Evolutionary conservation across 1,284 basidiomycete genomes (phyloP), one percentile per base, ranked within the genome.

Genomic region (Tremellales sp.): DNA sequence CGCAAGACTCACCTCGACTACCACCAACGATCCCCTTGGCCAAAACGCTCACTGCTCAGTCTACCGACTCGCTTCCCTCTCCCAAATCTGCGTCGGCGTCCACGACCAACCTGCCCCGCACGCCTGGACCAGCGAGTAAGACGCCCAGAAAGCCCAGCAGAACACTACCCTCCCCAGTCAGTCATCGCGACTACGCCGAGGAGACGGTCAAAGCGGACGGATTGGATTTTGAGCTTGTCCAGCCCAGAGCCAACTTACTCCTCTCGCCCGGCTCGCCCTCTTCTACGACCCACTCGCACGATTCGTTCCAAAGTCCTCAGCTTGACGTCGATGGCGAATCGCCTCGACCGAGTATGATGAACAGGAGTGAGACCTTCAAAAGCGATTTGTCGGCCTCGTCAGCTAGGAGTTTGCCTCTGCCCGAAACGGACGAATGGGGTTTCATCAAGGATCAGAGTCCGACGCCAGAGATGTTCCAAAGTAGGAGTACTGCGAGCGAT

Each of bases 221-320:
- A 17, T 60, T 74, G 53, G 70, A 73, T 51, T 74, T 74, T 49
- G 67, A 72, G 46, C 54, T 74, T n/a, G 52, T 74, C 25, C 65
- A 69, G 35, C 70, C 72, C 15, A 45, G 10, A 8, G 43, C 36
- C 12, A 52, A n/a, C 49, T 57, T 8, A 46, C 46, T 41, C 48
- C 19, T 39, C 19, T 39, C 36, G 8, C 13, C 13, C 19, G 47
- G 17, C 25, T 46, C 3, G 40, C 49, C 23, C 21, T 47, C 50
- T 3, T 25, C 43, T 19, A 43, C 46, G 17, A 41, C n/a, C n/a
- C 22, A 7, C 7, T 27, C 26, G 15, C 7, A 23, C 27, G 19
- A 45, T 29, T 36, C 43, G 29, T 25, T 25, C 8, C 37, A 27
- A 19, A 40, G 39, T 17, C 48, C 51, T 39, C 19, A 12, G 19